Evolutionary conservation across 1,284 basidiomycete species (phyloP), one percentile per base, ranked within the genome.

Genomic region (Sutorius eximius): DNA sequence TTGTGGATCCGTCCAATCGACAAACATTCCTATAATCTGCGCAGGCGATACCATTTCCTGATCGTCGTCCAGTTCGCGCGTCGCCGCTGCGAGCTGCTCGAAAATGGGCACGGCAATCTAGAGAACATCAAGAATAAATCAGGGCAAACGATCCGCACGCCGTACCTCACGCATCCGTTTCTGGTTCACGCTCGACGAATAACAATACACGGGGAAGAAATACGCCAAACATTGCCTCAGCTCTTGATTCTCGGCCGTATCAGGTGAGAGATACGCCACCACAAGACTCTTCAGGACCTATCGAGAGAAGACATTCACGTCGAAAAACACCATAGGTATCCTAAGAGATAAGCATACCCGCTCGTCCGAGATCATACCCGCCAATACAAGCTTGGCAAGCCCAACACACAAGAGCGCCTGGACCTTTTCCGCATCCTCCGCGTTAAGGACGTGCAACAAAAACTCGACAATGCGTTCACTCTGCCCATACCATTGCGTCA

Each of bases 161-260:
- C 56, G 53, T 36, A 93, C 93, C 61, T 85, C 81, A 63, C 87
- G 86, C 80, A 96, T 85, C 24, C 85, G 77, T 12, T 81, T 75
- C 75, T 98, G 95, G 67, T 98, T 96, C 16, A 71, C 72, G 2
- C 85, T 73, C 0, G 90, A 89, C 1, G 93, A 93, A 70, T 91
- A 95, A 71, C 92, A 93, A 70, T 93, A 98, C 0, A 95, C 87
- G 0, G 95, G 94, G 74, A 99, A 88, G 78, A 98, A 98, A 74
- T 98, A 98, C 18, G 93, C 89, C 27, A 99, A 76, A 69, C 95
- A 98, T 72, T 98, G 96, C 51, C 94, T 80, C 30, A 98, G 76
- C 58, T 93, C 84, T 64, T 91, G 89, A 67, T 98, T 98, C 38
- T 87, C 82, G 13, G 77, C 79, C 0, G 94, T 97, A 56, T 92